Evolutionary conservation across 441 rosid genomes (phyloP).

Genomic region (Populus hybrid): DNA sequence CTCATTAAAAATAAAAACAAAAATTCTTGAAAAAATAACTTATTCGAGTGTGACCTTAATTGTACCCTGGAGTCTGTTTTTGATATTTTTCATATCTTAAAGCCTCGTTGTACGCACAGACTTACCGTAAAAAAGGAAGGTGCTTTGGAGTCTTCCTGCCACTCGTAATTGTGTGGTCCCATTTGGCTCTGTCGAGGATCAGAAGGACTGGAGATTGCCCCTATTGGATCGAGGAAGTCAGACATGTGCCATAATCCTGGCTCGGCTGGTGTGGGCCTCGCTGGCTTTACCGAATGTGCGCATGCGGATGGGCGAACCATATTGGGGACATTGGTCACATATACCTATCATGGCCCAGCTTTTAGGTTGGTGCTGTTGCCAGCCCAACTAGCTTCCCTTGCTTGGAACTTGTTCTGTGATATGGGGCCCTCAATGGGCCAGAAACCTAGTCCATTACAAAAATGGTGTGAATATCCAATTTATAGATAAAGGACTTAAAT

Average conservation of each 20-base stretch:
- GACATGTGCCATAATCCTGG: background rate
- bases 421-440: background rate
- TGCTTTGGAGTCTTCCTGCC: background rate
- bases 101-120: no score
- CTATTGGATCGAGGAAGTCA: background rate
- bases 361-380: background rate
- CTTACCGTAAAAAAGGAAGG: no score
- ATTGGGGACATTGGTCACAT: background rate
- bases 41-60: no score
- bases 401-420: background rate
- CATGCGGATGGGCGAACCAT: background rate
- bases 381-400: background rate
- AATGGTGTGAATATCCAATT: no score
- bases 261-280: background rate
- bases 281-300: background rate
- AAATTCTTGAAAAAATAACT: no score
- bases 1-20: no score
- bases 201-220: background rate
- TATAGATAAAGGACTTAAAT: no score
- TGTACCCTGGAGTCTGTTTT: no score
- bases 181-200: background rate
- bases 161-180: background rate
- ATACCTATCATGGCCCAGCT: background rate
- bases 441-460: background rate
- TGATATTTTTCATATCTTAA: no score